Base-by-base conservation (phyloP, 352 stramenopile species). In the Blastocystis sp. region DNA sequence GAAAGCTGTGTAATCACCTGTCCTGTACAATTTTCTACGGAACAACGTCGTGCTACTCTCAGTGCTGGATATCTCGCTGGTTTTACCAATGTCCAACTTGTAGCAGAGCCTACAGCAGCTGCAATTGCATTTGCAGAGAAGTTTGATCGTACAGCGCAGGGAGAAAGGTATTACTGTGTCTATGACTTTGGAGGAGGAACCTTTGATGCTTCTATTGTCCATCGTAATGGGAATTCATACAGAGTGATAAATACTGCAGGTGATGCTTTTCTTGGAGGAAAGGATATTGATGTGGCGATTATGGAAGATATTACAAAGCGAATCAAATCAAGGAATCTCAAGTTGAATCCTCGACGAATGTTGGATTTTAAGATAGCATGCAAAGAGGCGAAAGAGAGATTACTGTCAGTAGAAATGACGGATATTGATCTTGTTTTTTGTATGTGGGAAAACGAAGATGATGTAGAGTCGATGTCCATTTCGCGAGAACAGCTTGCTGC, bases 131-230 rank as follows among this genome's bases (percentile, higher is more conserved):
- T 65, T 65, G 43, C 71, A 0, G 4, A 63, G 1, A 39, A 66
- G 29, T 83, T 52, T 42, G 71, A 83, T 21, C 4, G 6, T 7
- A 5, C 61, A 24, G 0, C n/a, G 21, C 14, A 27, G 0, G 12
- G 51, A 5, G 1, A 4, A 14, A 43, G 51, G 14, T 4, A 52
- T n/a, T 83, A 83, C 58, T 12, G 61, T 14, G 67, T 80, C n/a
- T 80, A 80, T 42, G 67, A 80, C 67, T 80, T 80, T 58, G 67
- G 67, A 46, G 67, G 71, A 21, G 71, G 51, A 12, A 66, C 71
- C 4, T 83, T 83, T 46, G 49, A 83, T 65, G 71, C 29, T 42
- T 83, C 71, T 0, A 37, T 83, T 32, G 71, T 83, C 32, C 27
- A 0, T 12, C 46, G 71, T 21, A 46, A 42, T 2, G 51, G 51